Percentiles rank a stretch among this genome's conserved stretches.
phyloP scores from a whole-genome alignment of 768 basidiomycete genomes.

The Serendipita sp. region DNA sequence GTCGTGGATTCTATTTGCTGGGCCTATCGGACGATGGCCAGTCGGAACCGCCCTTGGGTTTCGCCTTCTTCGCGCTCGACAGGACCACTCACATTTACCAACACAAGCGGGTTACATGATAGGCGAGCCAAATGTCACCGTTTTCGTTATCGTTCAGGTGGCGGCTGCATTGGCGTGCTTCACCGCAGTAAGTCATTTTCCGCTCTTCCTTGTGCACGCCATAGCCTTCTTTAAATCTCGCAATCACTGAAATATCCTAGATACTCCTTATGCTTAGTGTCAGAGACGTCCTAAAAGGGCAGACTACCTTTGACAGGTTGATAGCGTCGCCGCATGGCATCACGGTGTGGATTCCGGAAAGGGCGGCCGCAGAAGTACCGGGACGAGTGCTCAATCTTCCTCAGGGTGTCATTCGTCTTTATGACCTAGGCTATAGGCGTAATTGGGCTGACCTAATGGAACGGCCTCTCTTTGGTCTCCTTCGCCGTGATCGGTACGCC shows the following conservation, averaged over 20 bases:
- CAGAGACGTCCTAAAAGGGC: neutral
- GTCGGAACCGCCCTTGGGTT: neutral
- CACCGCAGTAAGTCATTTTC: neutral
- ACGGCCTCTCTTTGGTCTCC: neutral
- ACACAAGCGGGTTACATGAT: neutral
- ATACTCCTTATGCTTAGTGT: neutral
- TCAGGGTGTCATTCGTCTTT: neutral
- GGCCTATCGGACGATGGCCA: neutral
- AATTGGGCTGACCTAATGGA: constrained; percentile 1
- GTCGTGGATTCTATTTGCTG: neutral
- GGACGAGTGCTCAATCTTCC: neutral
- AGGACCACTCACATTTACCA: neutral
- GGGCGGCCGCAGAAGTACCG: neutral
- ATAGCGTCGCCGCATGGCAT: neutral
- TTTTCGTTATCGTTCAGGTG: neutral
- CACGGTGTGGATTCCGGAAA: neutral
- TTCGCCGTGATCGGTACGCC: neutral
- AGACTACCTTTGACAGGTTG: constrained; percentile 3
- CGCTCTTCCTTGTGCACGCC: neutral
- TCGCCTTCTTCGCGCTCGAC: neutral
- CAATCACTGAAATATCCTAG: neutral
- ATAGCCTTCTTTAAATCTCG: neutral
- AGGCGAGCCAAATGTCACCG: neutral
- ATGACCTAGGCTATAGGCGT: neutral
- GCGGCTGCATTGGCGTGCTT: neutral